Base-by-base conservation (phyloP, 495 filamentous ascomycete genomes). In the Neurospora africana region DNA sequence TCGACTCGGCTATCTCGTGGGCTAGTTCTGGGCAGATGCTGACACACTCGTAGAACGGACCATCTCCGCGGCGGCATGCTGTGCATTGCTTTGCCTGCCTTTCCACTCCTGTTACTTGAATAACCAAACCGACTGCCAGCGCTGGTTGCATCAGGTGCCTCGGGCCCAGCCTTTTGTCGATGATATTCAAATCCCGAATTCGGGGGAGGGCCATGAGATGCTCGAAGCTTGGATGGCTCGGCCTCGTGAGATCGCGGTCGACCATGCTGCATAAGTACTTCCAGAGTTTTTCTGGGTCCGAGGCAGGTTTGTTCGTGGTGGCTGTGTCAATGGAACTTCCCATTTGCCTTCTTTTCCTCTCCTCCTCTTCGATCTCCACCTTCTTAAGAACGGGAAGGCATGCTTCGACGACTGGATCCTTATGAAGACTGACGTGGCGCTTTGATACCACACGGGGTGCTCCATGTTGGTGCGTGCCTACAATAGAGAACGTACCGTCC, bases 401-500 rank as follows among this genome's bases (percentile, higher is more conserved):
- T 65, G 53, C 13, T 33, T 17, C 30, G 13, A 65, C 27, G 1
- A 35, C 7, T 17, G 53, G 53, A 19, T 65, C 53, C 30, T 65
- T 65, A 15, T 30, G 27, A 8, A 65, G 23, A 65, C 27, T 65
- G 53, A 65, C 30, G 15, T 8, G 27, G 53, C 53, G 53, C 53
- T 65, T 65, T 17, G 53, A 65, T 65, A 65, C 27, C 13, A 33
- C 53, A 35, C 53, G 53, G 7, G 53, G 53, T 17, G 53, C 27
- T 17, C 7, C 53, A 19, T 30, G 30, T 33, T 8, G 27, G 7
- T 65, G 53, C 15, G 53, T 65, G 5, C 72, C 73, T 11, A 76
- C 65, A 27, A 78, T 13, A 0, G 80, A 76, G 19, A 84, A 72
- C 0, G 80, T 83, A 0, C 81, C 80, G 30, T 83, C 81, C 44